phyloP scores from a whole-genome alignment of 176 grass and related monocot species.

The Musa itinerans region DNA sequence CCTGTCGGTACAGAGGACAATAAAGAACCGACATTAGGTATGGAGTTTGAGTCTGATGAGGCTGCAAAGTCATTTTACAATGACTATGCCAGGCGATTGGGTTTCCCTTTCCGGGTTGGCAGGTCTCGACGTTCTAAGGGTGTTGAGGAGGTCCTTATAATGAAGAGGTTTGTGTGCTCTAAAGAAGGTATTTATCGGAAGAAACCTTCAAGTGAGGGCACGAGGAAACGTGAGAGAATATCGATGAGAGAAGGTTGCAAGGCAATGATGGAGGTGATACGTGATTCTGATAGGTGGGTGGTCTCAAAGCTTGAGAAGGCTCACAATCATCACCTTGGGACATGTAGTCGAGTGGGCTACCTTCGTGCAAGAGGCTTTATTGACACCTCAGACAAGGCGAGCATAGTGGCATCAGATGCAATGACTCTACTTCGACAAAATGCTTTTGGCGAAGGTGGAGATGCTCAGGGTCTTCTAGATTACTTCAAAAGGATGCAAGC shows the following conservation, averaged over 20 bases:
- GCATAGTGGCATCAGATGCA: conserved; percentile 34
- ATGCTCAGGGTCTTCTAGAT: conserved; percentile 57
- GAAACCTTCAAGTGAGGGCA: conserved; percentile 42
- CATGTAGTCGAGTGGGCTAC: conserved; percentile 58
- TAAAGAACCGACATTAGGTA: conserved; percentile 51
- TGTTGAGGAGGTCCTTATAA: conserved; percentile 64
- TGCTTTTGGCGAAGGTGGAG: conserved; percentile 53
- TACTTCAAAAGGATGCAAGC: conserved; percentile 65
- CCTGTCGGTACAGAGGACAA: conserved; percentile 22
- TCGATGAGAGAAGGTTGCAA: conserved; percentile 95
- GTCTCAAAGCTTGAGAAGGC: conserved; percentile 87
- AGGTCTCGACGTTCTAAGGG: conserved; percentile 81
- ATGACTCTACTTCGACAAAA: conserved; percentile 49
- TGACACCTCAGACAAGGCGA: conserved; percentile 30
- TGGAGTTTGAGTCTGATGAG: conserved; percentile 70
- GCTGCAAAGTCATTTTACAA: conserved; percentile 81
- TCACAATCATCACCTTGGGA: conserved; percentile 72
- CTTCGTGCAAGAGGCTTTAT: conserved; percentile 51
- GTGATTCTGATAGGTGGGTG: conserved; percentile 58
- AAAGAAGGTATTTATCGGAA: conserved; percentile 68
- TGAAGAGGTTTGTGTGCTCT: conserved; percentile 96
- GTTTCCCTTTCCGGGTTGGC: conserved; percentile 74
- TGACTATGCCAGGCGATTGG: conserved; percentile 55
- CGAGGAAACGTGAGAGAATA: conserved; percentile 56
- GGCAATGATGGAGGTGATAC: conserved; percentile 96